Evolutionary conservation across 306 rosid species (phyloP).

Genomic region (Hippophae tibetana): DNA sequence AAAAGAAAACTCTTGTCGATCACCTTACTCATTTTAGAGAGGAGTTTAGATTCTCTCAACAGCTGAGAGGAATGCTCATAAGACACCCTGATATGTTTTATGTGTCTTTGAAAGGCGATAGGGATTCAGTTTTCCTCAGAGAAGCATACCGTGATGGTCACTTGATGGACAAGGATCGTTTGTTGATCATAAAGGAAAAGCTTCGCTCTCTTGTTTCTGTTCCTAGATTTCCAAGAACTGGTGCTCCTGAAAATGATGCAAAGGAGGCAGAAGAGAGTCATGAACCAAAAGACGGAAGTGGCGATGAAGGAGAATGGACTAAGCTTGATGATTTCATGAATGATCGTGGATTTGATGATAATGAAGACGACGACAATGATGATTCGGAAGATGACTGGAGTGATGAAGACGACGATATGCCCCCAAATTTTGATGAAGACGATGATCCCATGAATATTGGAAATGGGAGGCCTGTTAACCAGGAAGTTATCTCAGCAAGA

Average conservation of each 20-base stretch:
- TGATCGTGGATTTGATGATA: conserved; percentile 25
- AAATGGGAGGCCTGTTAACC: conserved; percentile 22
- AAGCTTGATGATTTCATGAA: conserved; percentile 36
- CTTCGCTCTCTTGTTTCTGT: conserved; percentile 62
- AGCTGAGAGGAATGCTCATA: conserved; percentile 71
- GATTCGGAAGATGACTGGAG: conserved; percentile 42
- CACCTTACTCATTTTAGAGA: conserved; percentile 87
- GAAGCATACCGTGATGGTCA: conserved; percentile 77
- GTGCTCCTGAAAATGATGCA: conserved; percentile 25
- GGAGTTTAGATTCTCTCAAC: conserved; percentile 88
- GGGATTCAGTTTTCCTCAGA: conserved; percentile 81
- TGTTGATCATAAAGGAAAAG: conserved; percentile 73
- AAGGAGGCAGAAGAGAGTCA: conserved; percentile 28
- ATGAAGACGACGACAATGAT: conserved; percentile 17
- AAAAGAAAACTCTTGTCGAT: conserved; percentile 74
- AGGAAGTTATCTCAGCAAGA: conserved; percentile 18
- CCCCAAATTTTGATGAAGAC: conserved; percentile 62
- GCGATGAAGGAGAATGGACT: conserved; percentile 50
- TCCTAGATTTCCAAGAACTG: conserved; percentile 41
- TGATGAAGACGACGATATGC: conserved; percentile 56
- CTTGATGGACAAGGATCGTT: conserved; percentile 59
- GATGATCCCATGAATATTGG: conserved; percentile 28
- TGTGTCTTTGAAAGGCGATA: conserved; percentile 76
- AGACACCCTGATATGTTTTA: conserved; percentile 93
- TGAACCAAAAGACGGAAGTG: conserved; percentile 31